These are phyloP conservation scores for Thecaphora frezii DNA, from an alignment of 1,284 basidiomycete genomes.

Conservation along the genomic window DNA sequence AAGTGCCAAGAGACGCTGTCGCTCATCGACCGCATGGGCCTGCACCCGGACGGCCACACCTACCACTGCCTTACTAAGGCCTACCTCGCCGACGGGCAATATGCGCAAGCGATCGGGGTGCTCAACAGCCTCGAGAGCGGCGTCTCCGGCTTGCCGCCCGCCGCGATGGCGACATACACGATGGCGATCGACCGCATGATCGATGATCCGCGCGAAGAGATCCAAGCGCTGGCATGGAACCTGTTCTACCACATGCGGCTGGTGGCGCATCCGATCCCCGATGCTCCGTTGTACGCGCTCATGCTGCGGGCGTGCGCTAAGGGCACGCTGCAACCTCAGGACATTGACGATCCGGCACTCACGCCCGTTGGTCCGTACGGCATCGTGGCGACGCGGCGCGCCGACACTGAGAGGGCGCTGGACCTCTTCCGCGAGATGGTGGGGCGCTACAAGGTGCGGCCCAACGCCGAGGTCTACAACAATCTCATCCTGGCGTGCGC, in stretches of 20 bases:
- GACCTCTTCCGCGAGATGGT: slow-evolving; percentile 92
- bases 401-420: slow-evolving; percentile 84
- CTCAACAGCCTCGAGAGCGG: slow-evolving; percentile 37
- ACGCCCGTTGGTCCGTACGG: neutral
- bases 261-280: slow-evolving; percentile 80
- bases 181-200: slow-evolving; percentile 39
- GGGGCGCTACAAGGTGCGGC: slow-evolving; percentile 67
- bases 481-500: slow-evolving; percentile 76
- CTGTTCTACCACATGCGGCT: slow-evolving; percentile 94
- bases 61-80: slow-evolving; percentile 49
- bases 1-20: slow-evolving; percentile 24
- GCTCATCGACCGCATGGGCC: slow-evolving; percentile 16
- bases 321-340: slow-evolving; percentile 61
- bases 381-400: slow-evolving; percentile 28
- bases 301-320: slow-evolving; percentile 87
- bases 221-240: slow-evolving; percentile 68
- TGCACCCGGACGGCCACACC: slow-evolving; percentile 30
- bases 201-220: slow-evolving; percentile 19
- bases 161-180: slow-evolving; percentile 50
- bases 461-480: slow-evolving; percentile 74
- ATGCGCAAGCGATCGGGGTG: slow-evolving; percentile 30
- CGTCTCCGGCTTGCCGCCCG: slow-evolving; percentile 12
- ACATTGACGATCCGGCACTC: slow-evolving; percentile 33
- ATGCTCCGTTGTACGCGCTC: slow-evolving; percentile 72
- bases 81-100: slow-evolving; percentile 20